These are phyloP conservation scores for Mesotaenium endlicherianum DNA, from an alignment of 139 green algal genomes.

Conservation along the genomic window DNA sequence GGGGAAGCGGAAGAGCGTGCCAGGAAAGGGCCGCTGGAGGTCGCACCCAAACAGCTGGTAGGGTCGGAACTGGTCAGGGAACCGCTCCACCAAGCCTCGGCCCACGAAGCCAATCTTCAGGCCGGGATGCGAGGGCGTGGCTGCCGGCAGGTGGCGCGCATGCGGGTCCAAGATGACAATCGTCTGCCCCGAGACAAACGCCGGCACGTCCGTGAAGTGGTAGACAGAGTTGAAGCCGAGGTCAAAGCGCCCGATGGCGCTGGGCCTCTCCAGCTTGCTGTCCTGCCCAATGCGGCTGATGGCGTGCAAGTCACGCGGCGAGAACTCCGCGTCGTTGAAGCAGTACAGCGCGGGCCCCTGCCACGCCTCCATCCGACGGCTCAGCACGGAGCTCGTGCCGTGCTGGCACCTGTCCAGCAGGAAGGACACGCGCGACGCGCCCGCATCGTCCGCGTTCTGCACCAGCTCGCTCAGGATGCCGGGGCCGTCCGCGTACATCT, in stretches of 20 bases:
- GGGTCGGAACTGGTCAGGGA: conserved; percentile 71
- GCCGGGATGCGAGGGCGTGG: conserved; percentile 34
- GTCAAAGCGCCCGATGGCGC: conserved; percentile 61
- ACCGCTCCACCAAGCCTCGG: conserved; percentile 62
- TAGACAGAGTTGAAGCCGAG: conserved; percentile 76
- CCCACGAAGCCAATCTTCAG: conserved; percentile 70
- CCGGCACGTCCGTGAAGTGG: conserved; percentile 75
- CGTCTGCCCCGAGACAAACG: conserved; percentile 70
- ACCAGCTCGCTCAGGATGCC: conserved; percentile 76
- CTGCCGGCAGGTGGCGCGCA: conserved; percentile 62
- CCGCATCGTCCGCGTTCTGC: conserved; percentile 80
- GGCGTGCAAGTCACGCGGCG: conserved; percentile 63
- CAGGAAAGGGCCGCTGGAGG: conserved; percentile 52
- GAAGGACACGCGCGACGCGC: conserved; percentile 58
- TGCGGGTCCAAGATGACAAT: conserved; percentile 81
- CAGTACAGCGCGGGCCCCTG: conserved; percentile 73
- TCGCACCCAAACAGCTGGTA: conserved; percentile 71
- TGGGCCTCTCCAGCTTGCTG: conserved; percentile 66
- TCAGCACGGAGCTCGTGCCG: conserved; percentile 60
- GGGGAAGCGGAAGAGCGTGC: conserved; percentile 80
- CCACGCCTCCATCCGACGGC: conserved; percentile 50
- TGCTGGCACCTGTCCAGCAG: conserved; percentile 63
- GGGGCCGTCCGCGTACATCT: conserved; percentile 76
- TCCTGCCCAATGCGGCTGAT: conserved; percentile 76
- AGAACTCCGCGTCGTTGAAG: conserved; percentile 73